Conservation (phyloP, 331 rosid genomes). For the Saraca asoca region DNA sequence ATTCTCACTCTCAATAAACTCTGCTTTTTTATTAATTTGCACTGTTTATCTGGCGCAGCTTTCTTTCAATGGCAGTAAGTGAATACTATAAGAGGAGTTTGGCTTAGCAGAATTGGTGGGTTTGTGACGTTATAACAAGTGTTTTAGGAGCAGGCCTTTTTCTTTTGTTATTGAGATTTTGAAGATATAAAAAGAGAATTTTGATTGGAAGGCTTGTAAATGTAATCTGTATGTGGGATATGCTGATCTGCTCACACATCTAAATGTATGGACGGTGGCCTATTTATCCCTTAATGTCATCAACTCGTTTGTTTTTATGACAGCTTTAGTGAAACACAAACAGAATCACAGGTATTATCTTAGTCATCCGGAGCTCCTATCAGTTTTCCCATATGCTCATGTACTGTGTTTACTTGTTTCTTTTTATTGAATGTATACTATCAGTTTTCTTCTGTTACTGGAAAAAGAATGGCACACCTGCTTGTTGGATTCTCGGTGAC, state of each 20-base stretch:
- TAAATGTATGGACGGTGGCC: slow-evolving; percentile 41
- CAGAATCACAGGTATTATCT: slow-evolving; percentile 87
- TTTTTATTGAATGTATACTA: not conserved
- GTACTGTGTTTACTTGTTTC: not conserved
- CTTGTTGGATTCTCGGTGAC: slow-evolving; percentile 10
- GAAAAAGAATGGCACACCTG: slow-evolving; percentile 12
- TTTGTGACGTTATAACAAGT: slow-evolving; percentile 1
- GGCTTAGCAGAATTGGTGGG: not conserved
- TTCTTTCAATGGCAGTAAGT: not conserved
- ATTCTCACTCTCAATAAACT: not conserved
- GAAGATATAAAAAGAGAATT: slow-evolving; percentile 23
- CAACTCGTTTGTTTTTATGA: slow-evolving; percentile 41
- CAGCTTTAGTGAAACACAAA: slow-evolving; percentile 89
- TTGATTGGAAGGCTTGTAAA: slow-evolving; percentile 27
- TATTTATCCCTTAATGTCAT: slow-evolving; percentile 22
- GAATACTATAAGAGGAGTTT: not conserved
- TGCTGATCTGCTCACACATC: slow-evolving; percentile 19
- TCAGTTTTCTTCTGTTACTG: slow-evolving; percentile 12
- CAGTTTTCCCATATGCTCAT: slow-evolving; percentile 19
- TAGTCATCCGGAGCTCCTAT: slow-evolving; percentile 19
- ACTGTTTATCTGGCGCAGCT: not conserved
- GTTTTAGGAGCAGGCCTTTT: not conserved
- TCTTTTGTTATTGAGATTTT: not conserved
- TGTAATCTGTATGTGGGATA: slow-evolving; percentile 29
- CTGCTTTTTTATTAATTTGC: not conserved